phyloP scores from a whole-genome alignment of 1,284 basidiomycete genomes.

The Crucibulum parvulum region DNA sequence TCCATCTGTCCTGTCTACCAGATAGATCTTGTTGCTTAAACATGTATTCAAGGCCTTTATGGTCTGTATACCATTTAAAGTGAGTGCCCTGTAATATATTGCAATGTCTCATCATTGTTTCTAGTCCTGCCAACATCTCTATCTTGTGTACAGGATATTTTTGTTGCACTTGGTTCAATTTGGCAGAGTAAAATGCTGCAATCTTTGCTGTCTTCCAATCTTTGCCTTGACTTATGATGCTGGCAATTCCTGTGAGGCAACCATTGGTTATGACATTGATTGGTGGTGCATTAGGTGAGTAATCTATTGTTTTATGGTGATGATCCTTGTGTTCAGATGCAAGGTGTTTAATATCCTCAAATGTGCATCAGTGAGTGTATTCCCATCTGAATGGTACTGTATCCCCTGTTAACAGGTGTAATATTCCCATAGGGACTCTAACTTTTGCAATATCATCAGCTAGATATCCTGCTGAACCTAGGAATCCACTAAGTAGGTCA shows the following conservation, averaged over 20 bases:
- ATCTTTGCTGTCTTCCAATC: slow-evolving; percentile 29
- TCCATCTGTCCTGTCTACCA: slow-evolving; percentile 40
- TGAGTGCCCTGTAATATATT: slow-evolving; percentile 34
- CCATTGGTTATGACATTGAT: slow-evolving; percentile 36
- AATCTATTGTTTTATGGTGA: slow-evolving; percentile 18
- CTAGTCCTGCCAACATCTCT: slow-evolving; percentile 41
- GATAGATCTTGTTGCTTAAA: slow-evolving; percentile 38
- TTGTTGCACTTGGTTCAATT: slow-evolving; percentile 41
- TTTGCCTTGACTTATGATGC: slow-evolving; percentile 33
- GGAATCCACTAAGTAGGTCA: slow-evolving; percentile 30
- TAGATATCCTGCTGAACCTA: slow-evolving; percentile 35
- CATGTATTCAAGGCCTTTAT: slow-evolving; percentile 39
- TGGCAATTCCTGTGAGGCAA: slow-evolving; percentile 30
- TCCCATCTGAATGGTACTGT: neutral
- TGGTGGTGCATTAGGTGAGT: slow-evolving; percentile 14
- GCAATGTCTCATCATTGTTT: slow-evolving; percentile 35
- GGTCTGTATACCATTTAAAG: slow-evolving; percentile 44
- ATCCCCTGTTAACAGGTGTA: slow-evolving; percentile 22
- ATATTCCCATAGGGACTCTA: slow-evolving; percentile 33
- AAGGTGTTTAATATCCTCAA: slow-evolving; percentile 36
- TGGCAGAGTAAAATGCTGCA: slow-evolving; percentile 43
- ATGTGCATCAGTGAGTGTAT: slow-evolving; percentile 33
- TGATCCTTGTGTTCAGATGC: slow-evolving; percentile 12
- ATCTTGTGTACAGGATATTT: slow-evolving; percentile 45
- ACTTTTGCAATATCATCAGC: slow-evolving; percentile 32